phyloP scores from a whole-genome alignment of 805 yeast species.

The Wickerhamiella kurtzmanii region DNA sequence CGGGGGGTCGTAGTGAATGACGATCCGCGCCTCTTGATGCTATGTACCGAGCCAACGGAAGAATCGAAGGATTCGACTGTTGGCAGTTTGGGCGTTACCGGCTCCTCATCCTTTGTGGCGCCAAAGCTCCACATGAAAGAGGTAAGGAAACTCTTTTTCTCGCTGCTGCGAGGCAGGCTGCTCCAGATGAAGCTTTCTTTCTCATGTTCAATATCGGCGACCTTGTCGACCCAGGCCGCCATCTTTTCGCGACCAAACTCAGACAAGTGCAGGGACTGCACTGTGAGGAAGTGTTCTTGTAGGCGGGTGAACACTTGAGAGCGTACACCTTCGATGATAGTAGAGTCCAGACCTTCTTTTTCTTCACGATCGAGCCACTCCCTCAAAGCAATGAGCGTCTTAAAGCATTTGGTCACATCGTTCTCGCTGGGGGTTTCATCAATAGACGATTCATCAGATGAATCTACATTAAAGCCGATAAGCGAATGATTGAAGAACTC shows the following conservation, averaged over 20 bases:
- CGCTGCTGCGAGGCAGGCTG: constrained; percentile 32
- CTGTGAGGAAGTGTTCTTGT: constrained; percentile 12
- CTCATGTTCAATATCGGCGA: constrained; percentile 35
- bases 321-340: neutral
- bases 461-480: neutral
- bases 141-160: constrained; percentile 39
- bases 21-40: neutral
- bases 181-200: constrained; percentile 36
- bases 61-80: constrained; percentile 2
- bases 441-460: too few species aligned
- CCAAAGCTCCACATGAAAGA: constrained; percentile 30
- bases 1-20: neutral
- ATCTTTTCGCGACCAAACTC: constrained; percentile 22
- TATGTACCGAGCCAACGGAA: too few species aligned
- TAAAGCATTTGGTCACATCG: neutral
- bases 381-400: neutral
- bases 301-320: neutral
- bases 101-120: constrained; percentile 4
- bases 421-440: neutral
- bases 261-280: constrained; percentile 16
- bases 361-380: neutral
- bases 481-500: neutral
- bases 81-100: neutral
- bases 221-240: constrained; percentile 21
- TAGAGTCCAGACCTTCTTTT: neutral